Base-by-base conservation (phyloP, 2,329 filamentous ascomycete genomes). In the Aspergillus hortae region DNA sequence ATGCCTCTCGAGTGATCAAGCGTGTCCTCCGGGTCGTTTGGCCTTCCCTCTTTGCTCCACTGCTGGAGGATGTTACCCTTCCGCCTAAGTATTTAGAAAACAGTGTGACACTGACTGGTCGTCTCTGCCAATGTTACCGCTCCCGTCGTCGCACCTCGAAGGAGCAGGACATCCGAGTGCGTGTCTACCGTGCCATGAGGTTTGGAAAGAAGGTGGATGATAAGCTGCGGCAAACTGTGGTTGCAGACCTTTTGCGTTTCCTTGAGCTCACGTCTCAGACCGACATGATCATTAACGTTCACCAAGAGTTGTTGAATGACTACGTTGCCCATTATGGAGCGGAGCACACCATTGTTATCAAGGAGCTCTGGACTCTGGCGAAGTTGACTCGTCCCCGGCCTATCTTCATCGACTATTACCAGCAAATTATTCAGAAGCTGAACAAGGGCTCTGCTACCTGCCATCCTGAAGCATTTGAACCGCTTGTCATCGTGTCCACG, bases 1-100 rank as follows among this genome's bases (percentile, higher is more conserved):
- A 79, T 49, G 76, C 77, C 3, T 74, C 75, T 21, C 69, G 64
- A 1, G 63, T 77, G n/a, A 68, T 79, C 33, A 75, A 77, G 47
- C 66, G 65, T 19, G 73, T 77, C 9, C 61, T 81, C 27, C 68
- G 71, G 36, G 66, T 68, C 4, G 71, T 75, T 3, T 80, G 78
- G 78, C 68, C 73, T 1, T 71, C 72, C 0, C 68, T 81, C 49
- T 73, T 80, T 44, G 68, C 74, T 11, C 65, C 67, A 15, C 76
- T 74, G 0, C 62, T 76, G 49, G 58, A 76, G 30, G 72, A 78
- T 51, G 73, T 80, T 1, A 66, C 66, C 1, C 66, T 79, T 27
- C 74, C 77, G 0, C 59, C 66, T 1, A 68, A 68, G 1, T 71
- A 77, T 53, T 63, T 73, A 1, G 72, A 79, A n/a, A 70, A 75